Evolutionary conservation across 179 eudicot genomes (phyloP).

Genomic region (Camellia oleifera): DNA sequence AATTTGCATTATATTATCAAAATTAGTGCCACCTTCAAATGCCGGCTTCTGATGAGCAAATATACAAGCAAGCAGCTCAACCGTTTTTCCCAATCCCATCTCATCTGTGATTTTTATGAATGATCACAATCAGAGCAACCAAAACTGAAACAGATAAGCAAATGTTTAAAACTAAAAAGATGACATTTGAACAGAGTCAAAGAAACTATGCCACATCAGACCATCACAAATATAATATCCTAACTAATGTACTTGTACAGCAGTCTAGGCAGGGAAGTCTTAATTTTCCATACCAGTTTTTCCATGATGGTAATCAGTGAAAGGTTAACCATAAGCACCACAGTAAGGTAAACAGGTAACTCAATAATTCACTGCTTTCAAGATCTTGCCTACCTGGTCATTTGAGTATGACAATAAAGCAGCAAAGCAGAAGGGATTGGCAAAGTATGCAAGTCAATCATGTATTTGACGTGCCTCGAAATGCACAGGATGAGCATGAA

Average conservation of each 20-base stretch:
- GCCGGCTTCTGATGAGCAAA: constrained; percentile 69
- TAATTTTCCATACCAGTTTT: background rate
- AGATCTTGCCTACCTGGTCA: background rate
- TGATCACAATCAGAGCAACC: constrained; percentile 12
- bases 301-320: constrained; percentile 1
- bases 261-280: background rate
- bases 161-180: background rate
- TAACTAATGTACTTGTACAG: background rate
- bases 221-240: background rate
- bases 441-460: too few species aligned
- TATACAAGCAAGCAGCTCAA: constrained; percentile 93
- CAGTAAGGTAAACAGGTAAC: background rate
- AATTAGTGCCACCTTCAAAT: constrained; percentile 36
- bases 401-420: background rate
- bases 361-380: background rate
- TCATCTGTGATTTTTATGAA: constrained; percentile 59
- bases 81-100: constrained; percentile 98
- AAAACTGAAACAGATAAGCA: constrained; percentile 9
- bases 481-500: too few species aligned
- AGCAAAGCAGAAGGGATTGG: too few species aligned
- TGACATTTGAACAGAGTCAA: background rate
- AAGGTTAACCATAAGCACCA: background rate
- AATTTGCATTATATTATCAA: constrained; percentile 30
- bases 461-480: too few species aligned
- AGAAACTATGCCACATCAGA: constrained; percentile 3